Conservation (phyloP, 2,329 filamentous ascomycete species). For the Clarireedia hainanense region DNA sequence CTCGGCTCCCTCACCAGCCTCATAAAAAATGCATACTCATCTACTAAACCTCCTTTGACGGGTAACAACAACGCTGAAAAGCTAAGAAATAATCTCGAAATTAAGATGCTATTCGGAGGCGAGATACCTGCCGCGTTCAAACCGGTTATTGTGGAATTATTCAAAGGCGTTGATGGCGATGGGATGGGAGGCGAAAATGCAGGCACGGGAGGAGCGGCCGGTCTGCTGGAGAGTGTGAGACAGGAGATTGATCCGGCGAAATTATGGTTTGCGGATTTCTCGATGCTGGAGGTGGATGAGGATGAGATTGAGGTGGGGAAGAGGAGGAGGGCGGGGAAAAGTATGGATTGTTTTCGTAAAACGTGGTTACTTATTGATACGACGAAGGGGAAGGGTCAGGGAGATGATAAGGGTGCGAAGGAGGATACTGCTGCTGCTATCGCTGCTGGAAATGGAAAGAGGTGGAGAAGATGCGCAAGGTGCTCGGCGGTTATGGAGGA, state of each 20-base stretch:
- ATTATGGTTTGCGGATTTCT: conserved; percentile 29
- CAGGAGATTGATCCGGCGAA: conserved; percentile 29
- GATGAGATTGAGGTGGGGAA: conserved; percentile 17
- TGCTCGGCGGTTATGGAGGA: conserved; percentile 31
- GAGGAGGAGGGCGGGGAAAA: conserved; percentile 15
- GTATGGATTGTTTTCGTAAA: conserved; percentile 28
- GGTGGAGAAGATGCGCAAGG: conserved; percentile 29
- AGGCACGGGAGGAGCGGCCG: neutral
- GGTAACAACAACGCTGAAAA: conserved; percentile 16
- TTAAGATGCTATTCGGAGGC: conserved; percentile 28
- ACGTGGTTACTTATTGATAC: conserved; percentile 23
- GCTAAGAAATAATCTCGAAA: conserved; percentile 25
- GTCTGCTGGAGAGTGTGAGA: conserved; percentile 11
- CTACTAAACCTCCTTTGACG: conserved; percentile 13
- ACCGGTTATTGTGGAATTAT: conserved; percentile 26
- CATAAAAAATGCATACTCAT: conserved; percentile 24
- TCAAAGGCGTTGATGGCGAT: conserved; percentile 15
- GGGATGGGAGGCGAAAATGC: neutral
- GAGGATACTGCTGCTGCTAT: neutral
- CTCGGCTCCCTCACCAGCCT: conserved; percentile 21
- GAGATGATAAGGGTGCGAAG: neutral
- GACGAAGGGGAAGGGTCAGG: neutral
- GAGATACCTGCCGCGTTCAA: conserved; percentile 27
- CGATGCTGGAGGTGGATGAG: conserved; percentile 27
- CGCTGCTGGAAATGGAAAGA: conserved; percentile 2